Evolutionary conservation across 306 rosid species (phyloP), one percentile per base, ranked within the genome.

Genomic region (Mucuna pruriens): DNA sequence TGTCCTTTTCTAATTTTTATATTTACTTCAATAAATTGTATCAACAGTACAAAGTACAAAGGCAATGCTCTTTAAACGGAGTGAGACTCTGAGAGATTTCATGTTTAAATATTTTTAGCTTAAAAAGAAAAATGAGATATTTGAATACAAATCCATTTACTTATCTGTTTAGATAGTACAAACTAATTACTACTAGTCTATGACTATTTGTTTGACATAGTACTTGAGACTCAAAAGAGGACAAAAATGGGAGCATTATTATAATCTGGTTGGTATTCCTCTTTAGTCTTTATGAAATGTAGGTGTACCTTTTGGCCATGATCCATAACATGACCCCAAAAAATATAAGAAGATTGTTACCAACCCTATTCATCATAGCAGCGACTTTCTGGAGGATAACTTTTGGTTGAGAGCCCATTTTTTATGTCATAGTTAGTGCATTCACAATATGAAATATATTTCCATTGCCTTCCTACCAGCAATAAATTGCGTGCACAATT

Each of bases 371-470:
- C 66, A 84, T 84, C 79, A 82, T 80, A 22, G 75, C 71, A 20
- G 46, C 36, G 80, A 81, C 84, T 57, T 81, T 86, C 49, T 36
- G 45, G 16, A 71, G 44, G 78, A 29, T 67, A 49, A 62, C 80
- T 84, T 87, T 76, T 62, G 78, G 58, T 39, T 51, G 20, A 69
- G 82, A 82, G 13, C 65, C 44, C 67, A 8, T 77, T 39, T 82
- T 82, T 80, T 69, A 70, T 73, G 80, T 80, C 82, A 84, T 86
- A 72, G 86, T 67, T 81, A 83, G 85, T 80, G 75, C 80, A 85
- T 45, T 83, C 83, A 77, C 80, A 79, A 86, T 86, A 71, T 54
- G 1, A 29, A 29, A 1, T 67, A 71, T 83, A 84, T 69, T 65
- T 80, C 49, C 66, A 74, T 45, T 79, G 60, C 67, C 77, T 76